Evolutionary conservation across 257 asterid genomes (phyloP).

Genomic region (Solanum chilense): DNA sequence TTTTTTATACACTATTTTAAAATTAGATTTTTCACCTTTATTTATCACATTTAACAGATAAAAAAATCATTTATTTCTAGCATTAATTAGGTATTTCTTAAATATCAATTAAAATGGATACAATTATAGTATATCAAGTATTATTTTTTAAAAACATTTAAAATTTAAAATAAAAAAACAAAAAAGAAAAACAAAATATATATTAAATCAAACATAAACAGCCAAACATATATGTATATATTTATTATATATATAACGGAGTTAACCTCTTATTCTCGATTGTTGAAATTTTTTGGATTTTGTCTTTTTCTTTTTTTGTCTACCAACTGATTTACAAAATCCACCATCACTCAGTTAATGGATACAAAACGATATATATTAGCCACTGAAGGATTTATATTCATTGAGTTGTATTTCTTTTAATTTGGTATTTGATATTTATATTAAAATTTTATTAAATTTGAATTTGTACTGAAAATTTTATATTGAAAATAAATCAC

Average conservation of each 20-base stretch:
- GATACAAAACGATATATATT: neutral
- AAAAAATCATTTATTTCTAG: no score
- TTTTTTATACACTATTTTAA: neutral
- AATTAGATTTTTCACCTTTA: neutral
- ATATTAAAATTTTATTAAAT: no score
- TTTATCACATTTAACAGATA: neutral
- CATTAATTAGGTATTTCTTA: neutral
- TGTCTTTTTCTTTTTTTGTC: no score
- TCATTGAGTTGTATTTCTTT: neutral
- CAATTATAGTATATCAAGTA: neutral
- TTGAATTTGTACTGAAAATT: accelerated
- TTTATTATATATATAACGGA: no score
- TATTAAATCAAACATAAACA: no score
- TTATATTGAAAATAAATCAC: accelerated
- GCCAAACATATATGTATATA: neutral
- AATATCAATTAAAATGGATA: neutral
- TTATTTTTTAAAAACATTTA: no score
- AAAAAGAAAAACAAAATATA: no score
- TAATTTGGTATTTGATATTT: no score
- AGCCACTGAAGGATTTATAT: neutral
- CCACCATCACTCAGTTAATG: neutral
- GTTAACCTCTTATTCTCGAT: neutral
- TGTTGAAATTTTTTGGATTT: neutral
- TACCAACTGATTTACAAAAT: neutral
- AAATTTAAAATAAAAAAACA: no score